Evolutionary conservation across 192 early-diverging fungal genomes (phyloP), one percentile per base, ranked within the genome.

Genomic region (Helicostylum pulchrum): DNA sequence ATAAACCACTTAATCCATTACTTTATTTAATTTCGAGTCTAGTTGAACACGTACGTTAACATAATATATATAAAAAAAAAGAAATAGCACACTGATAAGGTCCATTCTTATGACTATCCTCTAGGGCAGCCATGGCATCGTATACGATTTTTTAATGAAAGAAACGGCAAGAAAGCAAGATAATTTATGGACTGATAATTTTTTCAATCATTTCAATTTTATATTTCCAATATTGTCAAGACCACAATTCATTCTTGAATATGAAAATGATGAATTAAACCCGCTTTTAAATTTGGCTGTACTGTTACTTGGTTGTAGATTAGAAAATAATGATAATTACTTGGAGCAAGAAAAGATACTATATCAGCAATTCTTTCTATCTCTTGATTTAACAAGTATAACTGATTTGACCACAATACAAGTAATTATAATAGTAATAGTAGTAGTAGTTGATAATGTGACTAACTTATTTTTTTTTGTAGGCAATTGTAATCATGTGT

Each of bases 151-250:
- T 62, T 62, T 60, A 51, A 47, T 31, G 43, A 66, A 64, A 32
- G 42, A 43, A 9, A 21, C 45, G 11, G 23, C 43, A 23, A 51
- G 55, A 53, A 26, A 43, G 34, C 62, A 66, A 32, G 53, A 53
- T 44, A 20, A 36, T 51, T 36, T 53, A 11, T 57, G 52, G 42
- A 65, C 53, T 46, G 47, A 66, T 14, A 42, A 55, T n/a, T 75
- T 48, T 30, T 75, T 75, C 61, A 34, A 20, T 45, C 50, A 75
- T 39, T 70, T 75, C 60, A 75, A 75, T 48, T 43, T 63, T 39
- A 45, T 75, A 4, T 75, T 75, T 20, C 74, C 74, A 9, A 51
- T 75, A 12, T 48, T 75, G 19, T 66, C 59, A 15, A 51, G 62
- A 12, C 68, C 68, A 7, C 61, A 67, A 36, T 75, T 75, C 43